phyloP scores from a whole-genome alignment of 2,329 filamentous ascomycete genomes.

The Cytospora piceicola region DNA sequence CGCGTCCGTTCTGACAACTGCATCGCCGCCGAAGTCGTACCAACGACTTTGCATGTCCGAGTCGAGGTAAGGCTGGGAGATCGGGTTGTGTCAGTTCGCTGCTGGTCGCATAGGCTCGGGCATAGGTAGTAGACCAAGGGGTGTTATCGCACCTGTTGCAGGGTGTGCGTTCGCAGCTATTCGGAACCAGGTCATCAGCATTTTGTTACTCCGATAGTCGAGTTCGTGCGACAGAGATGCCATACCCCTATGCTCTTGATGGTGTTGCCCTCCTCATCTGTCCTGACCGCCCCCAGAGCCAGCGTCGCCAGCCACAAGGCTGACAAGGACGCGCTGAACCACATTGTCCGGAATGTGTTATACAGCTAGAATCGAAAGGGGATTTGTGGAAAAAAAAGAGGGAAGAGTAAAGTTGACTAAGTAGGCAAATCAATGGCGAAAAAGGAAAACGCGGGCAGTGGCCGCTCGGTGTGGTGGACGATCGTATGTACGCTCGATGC shows the following conservation, averaged over 20 bases:
- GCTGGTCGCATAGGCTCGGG: conserved; percentile 29
- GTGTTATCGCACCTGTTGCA: conserved; percentile 68
- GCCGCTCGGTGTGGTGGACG: conserved; percentile 29
- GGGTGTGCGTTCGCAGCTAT: conserved; percentile 84
- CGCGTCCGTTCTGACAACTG: conserved; percentile 76
- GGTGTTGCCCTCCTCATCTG: conserved; percentile 46
- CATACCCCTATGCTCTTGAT: conserved; percentile 58
- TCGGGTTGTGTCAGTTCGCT: conserved; percentile 28
- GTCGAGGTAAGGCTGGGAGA: conserved; percentile 84
- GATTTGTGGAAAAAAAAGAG: conserved; percentile 8
- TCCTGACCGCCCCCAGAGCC: conserved; percentile 52
- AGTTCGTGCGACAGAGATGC: conserved; percentile 20
- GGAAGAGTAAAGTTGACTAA: conserved; percentile 15
- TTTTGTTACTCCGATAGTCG: neutral
- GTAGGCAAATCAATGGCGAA: conserved; percentile 5
- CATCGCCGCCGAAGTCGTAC: conserved; percentile 98
- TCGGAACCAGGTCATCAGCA: conserved; percentile 25
- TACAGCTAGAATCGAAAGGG: conserved; percentile 21
- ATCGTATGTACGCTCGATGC: conserved; percentile 13
- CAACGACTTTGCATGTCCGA: conserved; percentile 97
- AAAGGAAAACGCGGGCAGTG: conserved; percentile 27
- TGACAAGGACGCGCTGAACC: conserved; percentile 50
- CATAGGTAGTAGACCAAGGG: conserved; percentile 22
- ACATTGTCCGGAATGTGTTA: conserved; percentile 44
- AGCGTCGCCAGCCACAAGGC: conserved; percentile 54